These are phyloP conservation scores for Yamadazyma epiphylla DNA, from an alignment of 1,139 yeast species.

Conservation along the genomic window DNA sequence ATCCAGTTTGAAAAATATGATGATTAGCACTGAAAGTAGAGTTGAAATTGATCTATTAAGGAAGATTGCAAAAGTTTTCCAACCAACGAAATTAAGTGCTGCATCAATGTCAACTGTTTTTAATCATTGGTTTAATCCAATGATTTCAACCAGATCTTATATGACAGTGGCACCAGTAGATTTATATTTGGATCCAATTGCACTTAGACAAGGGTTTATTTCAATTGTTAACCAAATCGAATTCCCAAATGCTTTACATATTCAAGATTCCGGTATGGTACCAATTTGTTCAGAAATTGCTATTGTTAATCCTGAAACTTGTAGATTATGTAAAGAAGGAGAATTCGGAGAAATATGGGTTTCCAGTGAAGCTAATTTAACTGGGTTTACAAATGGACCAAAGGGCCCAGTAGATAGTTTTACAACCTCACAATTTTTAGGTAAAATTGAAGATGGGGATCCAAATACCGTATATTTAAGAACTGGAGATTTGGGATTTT, in stretches of 20 bases:
- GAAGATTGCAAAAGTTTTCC: slow-evolving; percentile 59
- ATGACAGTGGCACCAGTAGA: slow-evolving; percentile 88
- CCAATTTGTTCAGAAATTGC: slow-evolving; percentile 93
- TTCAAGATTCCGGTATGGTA: slow-evolving; percentile 95
- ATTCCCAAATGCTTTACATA: slow-evolving; percentile 63
- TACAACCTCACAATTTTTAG: slow-evolving; percentile 45
- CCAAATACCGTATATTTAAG: slow-evolving; percentile 64
- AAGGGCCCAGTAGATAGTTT: slow-evolving; percentile 43
- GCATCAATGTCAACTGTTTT: slow-evolving; percentile 77
- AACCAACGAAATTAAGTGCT: slow-evolving; percentile 61
- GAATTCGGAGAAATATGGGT: slow-evolving; percentile 99
- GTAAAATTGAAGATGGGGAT: slow-evolving; percentile 60
- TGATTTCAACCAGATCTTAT: slow-evolving; percentile 81
- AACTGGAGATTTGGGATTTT: slow-evolving; percentile 92
- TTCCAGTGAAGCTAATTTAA: slow-evolving; percentile 77
- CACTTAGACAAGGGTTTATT: slow-evolving; percentile 82
- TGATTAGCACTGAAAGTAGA: slow-evolving; percentile 77
- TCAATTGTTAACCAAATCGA: slow-evolving; percentile 74
- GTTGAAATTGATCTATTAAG: slow-evolving; percentile 64
- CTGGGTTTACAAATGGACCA: slow-evolving; percentile 58
- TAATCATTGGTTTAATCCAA: slow-evolving; percentile 76
- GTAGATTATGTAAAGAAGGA: slow-evolving; percentile 76
- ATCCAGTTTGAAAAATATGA: slow-evolving; percentile 68
- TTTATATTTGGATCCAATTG: slow-evolving; percentile 80
- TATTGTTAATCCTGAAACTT: slow-evolving; percentile 91